Conservation (phyloP, 1,139 yeast genomes). For the Trichomonascaceae sp. region DNA sequence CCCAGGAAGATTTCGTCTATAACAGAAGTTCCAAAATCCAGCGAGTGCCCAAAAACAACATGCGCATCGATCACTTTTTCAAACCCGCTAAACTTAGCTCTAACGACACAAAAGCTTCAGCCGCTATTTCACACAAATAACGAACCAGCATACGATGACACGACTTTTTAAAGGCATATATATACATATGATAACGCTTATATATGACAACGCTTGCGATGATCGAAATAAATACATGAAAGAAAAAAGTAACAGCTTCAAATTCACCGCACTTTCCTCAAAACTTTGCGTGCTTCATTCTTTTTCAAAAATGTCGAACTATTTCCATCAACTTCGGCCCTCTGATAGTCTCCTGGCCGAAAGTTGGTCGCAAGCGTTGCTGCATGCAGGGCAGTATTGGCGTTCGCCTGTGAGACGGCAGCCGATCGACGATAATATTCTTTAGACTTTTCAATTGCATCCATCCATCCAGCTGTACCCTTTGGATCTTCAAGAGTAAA, state of each 20-base stretch:
- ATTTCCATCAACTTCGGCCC: slow-evolving; percentile 14
- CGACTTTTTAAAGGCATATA: not conserved
- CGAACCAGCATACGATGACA: not conserved
- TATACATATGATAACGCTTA: not conserved
- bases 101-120: not conserved
- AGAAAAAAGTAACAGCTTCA: not conserved
- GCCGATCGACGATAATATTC: slow-evolving; percentile 26
- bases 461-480: slow-evolving; percentile 32
- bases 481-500: slow-evolving; percentile 33
- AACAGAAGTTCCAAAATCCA: not conserved
- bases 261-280: slow-evolving; percentile 10
- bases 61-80: slow-evolving; percentile 5
- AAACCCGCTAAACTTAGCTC: not conserved
- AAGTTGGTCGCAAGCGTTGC: slow-evolving; percentile 23
- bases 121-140: not conserved
- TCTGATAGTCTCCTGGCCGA: not conserved
- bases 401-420: slow-evolving; percentile 20
- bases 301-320: slow-evolving; percentile 21
- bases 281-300: slow-evolving; percentile 19
- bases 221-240: slow-evolving; percentile 5
- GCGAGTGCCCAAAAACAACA: slow-evolving; percentile 2
- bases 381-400: slow-evolving; percentile 34
- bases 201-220: not conserved
- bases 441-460: slow-evolving; percentile 26
- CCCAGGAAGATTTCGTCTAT: not conserved